phyloP scores from a whole-genome alignment of 179 eudicot genomes.

The Drosera spatulata region DNA sequence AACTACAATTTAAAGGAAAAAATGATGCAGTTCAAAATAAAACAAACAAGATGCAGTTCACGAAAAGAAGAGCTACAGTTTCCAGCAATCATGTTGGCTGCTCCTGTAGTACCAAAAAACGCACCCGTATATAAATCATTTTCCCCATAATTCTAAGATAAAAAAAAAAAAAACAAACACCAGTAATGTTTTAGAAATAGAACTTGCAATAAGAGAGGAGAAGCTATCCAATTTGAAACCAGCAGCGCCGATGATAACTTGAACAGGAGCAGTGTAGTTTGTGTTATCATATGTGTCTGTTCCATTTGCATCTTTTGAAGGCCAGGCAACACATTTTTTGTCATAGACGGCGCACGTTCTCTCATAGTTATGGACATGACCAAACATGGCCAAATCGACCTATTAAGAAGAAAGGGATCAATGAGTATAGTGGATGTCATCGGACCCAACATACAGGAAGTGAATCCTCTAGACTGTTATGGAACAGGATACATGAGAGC shows the following conservation, averaged over 20 bases:
- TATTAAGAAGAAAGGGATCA: slow-evolving; percentile 2
- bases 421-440: neutral
- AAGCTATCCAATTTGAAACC: slow-evolving; percentile 64
- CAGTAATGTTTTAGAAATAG: neutral
- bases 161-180: neutral
- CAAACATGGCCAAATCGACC: slow-evolving; percentile 77
- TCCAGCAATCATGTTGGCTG: no score
- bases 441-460: neutral
- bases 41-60: no score
- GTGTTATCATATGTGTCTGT: slow-evolving; percentile 46
- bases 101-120: no score
- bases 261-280: slow-evolving; percentile 67
- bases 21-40: no score
- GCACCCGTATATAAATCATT: no score
- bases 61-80: no score
- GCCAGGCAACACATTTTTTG: slow-evolving; percentile 50
- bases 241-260: slow-evolving; percentile 85
- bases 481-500: neutral
- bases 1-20: no score
- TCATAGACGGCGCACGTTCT: slow-evolving; percentile 68
- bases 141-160: no score
- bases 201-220: slow-evolving; percentile 7
- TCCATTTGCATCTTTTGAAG: slow-evolving; percentile 49
- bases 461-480: neutral
- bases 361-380: slow-evolving; percentile 90